phyloP scores from a whole-genome alignment of 495 filamentous ascomycete species.

The Venustampulla echinocandica region DNA sequence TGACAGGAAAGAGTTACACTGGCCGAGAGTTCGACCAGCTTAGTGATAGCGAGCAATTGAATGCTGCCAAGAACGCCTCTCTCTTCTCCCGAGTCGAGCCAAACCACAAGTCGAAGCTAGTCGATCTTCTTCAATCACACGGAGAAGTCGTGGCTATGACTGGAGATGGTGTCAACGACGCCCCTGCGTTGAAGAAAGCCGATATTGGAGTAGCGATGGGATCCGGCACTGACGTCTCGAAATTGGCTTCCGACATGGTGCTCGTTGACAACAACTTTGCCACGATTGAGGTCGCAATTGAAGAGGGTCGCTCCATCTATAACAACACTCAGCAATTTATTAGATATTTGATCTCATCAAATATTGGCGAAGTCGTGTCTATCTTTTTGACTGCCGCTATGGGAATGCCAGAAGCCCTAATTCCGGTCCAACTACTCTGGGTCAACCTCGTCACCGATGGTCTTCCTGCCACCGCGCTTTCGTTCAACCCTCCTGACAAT shows the following conservation, averaged over 20 bases:
- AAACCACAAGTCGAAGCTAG: slow-evolving; percentile 87
- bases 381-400: slow-evolving; percentile 97
- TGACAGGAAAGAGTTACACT: slow-evolving; percentile 88
- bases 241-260: slow-evolving; percentile 97
- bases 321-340: slow-evolving; percentile 99
- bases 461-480: slow-evolving; percentile 89
- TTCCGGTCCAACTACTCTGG: slow-evolving; percentile 97
- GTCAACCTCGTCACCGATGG: slow-evolving; percentile 99
- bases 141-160: slow-evolving; percentile 99
- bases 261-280: slow-evolving; percentile 98
- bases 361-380: slow-evolving; percentile 98
- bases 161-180: slow-evolving; percentile 98
- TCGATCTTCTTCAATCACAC: slow-evolving; percentile 87
- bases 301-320: slow-evolving; percentile 97
- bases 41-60: slow-evolving; percentile 65
- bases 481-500: slow-evolving; percentile 95
- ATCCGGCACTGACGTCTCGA: slow-evolving; percentile 94
- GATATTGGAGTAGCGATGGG: slow-evolving; percentile 99
- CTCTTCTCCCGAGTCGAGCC: slow-evolving; percentile 98
- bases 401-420: slow-evolving; percentile 96
- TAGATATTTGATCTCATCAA: slow-evolving; percentile 96
- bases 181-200: slow-evolving; percentile 94
- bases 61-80: slow-evolving; percentile 75
- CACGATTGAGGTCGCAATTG: slow-evolving; percentile 90
- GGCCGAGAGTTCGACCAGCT: slow-evolving; percentile 90